Evolutionary conservation across 2,329 filamentous ascomycete species (phyloP), one percentile per base, ranked within the genome.

Genomic region (Aphanoascus verrucosus): DNA sequence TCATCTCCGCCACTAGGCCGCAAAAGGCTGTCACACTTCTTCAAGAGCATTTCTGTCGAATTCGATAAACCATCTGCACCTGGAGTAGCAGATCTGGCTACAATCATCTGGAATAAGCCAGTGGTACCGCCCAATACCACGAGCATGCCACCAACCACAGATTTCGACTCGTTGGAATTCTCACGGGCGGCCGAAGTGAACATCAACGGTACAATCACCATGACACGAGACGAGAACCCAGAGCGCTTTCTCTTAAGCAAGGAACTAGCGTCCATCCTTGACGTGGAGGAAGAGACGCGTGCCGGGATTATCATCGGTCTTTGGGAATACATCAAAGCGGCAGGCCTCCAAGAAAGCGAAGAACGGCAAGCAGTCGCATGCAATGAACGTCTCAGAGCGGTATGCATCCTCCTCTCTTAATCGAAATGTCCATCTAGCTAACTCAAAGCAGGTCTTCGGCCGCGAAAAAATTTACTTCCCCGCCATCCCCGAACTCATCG

Each of bases 291-390:
- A 68, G 91, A 88, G 49, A 91, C 93, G 28, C 84, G 89, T 31
- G 85, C 88, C 38, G 89, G 93, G 57, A 85, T 90, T 5, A 83
- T 95, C 28, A 87, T 94, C 77, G 90, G 86, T 12, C 79, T 98
- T 32, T 98, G 90, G 88, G 90, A 96, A 66, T 98, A 98, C 64
- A 86, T 95, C 60, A 84, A 88, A 61, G 77, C 86, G 17, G 86
- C 87, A 75, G 83, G 84, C 15, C 74, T 98, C 45, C 88, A 94
- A 67, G 91, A 96, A 66, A 90, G 95, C 59, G 91, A 97, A 56
- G 93, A 98, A 67, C 93, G 93, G 74, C 81, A 93, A 57, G 86
- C 86, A 56, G 91, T 98, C 62, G 84, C 87, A 38, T 97, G 93
- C 65, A 91, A 98, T 65, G 85, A 90, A 42, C 77, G 84, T 45